Conservation (phyloP, 2,329 filamentous ascomycete species). For the Ceratocystis destructans region DNA sequence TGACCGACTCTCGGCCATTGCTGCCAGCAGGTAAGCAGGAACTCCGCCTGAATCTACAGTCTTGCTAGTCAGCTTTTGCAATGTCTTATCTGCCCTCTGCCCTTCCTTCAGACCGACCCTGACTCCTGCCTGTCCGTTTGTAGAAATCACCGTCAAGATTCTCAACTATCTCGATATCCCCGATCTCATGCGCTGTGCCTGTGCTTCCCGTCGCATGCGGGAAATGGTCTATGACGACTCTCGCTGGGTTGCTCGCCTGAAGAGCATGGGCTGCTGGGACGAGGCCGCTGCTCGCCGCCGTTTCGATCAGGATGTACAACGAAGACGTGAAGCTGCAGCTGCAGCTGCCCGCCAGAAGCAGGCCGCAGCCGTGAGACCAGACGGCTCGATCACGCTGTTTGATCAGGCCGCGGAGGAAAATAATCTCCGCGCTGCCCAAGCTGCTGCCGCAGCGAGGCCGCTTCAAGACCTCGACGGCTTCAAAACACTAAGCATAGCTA, state of each 20-base stretch:
- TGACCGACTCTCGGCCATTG: slow-evolving; percentile 62
- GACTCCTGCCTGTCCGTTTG: background rate
- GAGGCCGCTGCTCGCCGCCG: slow-evolving; percentile 69
- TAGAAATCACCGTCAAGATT: slow-evolving; percentile 77
- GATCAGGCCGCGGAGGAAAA: slow-evolving; percentile 53
- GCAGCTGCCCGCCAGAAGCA: slow-evolving; percentile 22
- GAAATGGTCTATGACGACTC: slow-evolving; percentile 99
- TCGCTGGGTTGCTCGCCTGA: slow-evolving; percentile 77
- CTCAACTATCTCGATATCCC: slow-evolving; percentile 77
- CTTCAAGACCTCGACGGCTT: slow-evolving; percentile 51
- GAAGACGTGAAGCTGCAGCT: slow-evolving; percentile 42
- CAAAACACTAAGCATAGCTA: slow-evolving; percentile 53
- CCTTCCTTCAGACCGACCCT: background rate
- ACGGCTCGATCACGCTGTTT: slow-evolving; percentile 49
- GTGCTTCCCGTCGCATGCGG: slow-evolving; percentile 69
- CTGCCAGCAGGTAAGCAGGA: slow-evolving; percentile 47
- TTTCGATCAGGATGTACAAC: slow-evolving; percentile 57
- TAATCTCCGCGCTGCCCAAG: slow-evolving; percentile 24
- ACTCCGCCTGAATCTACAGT: background rate
- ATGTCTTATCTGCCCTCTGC: background rate
- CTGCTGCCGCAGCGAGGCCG: slow-evolving; percentile 20
- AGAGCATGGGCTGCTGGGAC: slow-evolving; percentile 83
- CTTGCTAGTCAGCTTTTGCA: background rate
- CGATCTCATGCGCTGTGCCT: slow-evolving; percentile 75
- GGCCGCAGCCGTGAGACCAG: slow-evolving; percentile 18